Evolutionary conservation across 2,329 filamentous ascomycete genomes (phyloP).

Genomic region (Pseudocercospora cruenta): DNA sequence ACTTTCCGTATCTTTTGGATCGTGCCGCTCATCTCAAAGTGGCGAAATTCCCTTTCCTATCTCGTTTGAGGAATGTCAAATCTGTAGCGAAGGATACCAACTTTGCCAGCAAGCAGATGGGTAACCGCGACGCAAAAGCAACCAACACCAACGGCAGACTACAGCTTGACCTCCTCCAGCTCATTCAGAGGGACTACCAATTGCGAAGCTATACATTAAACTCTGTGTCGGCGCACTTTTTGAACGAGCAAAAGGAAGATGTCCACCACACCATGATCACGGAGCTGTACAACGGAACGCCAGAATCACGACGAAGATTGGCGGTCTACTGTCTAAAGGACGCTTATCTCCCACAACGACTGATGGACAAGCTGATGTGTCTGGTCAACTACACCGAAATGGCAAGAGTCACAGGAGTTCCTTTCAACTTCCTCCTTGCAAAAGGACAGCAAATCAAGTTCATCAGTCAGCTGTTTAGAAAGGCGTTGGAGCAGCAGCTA

Average conservation of each 20-base stretch:
- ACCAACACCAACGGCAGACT: conserved; percentile 94
- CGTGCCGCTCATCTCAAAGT: conserved; percentile 84
- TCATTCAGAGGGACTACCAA: conserved; percentile 93
- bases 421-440: conserved; percentile 90
- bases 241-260: conserved; percentile 97
- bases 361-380: conserved; percentile 98
- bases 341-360: conserved; percentile 87
- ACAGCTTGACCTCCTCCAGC: conserved; percentile 90
- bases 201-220: conserved; percentile 96
- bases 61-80: conserved; percentile 70
- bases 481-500: conserved; percentile 87
- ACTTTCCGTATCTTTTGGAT: conserved; percentile 93
- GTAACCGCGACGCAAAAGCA: conserved; percentile 88
- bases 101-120: conserved; percentile 98
- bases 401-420: conserved; percentile 98
- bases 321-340: conserved; percentile 98
- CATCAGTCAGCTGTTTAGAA: conserved; percentile 94
- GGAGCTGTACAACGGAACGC: conserved; percentile 93
- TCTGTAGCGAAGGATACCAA: conserved; percentile 78
- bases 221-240: conserved; percentile 90
- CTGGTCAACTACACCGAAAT: conserved; percentile 99
- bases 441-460: conserved; percentile 97
- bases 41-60: conserved; percentile 81
- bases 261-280: conserved; percentile 99
- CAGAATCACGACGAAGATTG: conserved; percentile 85